Conservation (phyloP, 768 basidiomycete species). For the Candolleomyces eurysporus region DNA sequence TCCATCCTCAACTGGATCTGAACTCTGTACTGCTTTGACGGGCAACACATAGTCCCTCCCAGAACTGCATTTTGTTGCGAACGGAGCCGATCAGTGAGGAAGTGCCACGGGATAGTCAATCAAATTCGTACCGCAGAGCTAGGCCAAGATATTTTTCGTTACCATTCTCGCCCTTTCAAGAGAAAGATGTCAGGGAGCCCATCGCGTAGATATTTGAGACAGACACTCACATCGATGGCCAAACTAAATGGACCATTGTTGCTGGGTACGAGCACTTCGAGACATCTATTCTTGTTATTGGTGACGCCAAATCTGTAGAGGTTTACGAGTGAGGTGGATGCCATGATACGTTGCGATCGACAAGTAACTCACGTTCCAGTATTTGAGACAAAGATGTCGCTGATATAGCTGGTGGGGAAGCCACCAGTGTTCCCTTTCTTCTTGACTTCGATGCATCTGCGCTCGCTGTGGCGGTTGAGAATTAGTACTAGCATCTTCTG, state of each 20-base stretch:
- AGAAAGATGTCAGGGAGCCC: too few species aligned
- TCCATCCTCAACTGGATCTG: neutral
- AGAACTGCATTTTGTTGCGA: neutral
- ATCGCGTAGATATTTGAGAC: too few species aligned
- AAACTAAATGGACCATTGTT: neutral
- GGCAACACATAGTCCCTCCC: neutral
- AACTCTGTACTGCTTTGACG: neutral
- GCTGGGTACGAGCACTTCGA: neutral
- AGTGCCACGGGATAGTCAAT: too few species aligned
- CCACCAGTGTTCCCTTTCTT: neutral
- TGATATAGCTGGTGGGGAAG: neutral
- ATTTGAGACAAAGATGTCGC: neutral
- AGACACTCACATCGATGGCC: neutral
- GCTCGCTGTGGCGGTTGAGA: neutral
- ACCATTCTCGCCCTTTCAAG: too few species aligned
- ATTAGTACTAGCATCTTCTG: neutral
- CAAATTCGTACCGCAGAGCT: too few species aligned
- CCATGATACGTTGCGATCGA: neutral
- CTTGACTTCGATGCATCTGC: neutral
- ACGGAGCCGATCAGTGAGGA: too few species aligned
- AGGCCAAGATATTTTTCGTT: too few species aligned
- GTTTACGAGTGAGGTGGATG: neutral
- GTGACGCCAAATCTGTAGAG: neutral
- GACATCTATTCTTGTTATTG: neutral
- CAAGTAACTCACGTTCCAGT: neutral